Percentiles rank a stretch among this genome's conserved stretches.
These are phyloP conservation scores for Geoglossum cookeanum DNA, from an alignment of 2,329 filamentous ascomycete genomes.

Conservation along the genomic window DNA sequence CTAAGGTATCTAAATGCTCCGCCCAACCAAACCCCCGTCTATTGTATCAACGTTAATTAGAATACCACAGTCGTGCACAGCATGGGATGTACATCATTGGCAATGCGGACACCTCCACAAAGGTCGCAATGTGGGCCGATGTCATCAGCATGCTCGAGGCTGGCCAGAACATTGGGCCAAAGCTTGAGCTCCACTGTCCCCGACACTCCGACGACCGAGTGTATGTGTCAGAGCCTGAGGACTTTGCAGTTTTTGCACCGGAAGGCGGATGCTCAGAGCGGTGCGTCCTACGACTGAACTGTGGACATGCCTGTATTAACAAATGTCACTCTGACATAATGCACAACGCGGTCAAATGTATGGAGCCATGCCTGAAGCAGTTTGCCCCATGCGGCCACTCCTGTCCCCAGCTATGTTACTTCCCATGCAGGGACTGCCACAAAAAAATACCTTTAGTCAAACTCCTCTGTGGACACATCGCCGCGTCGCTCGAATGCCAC, in stretches of 20 bases:
- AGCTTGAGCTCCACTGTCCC: constrained; percentile 37
- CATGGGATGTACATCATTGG: constrained; percentile 57
- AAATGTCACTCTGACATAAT: constrained; percentile 27
- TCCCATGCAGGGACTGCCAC: constrained; percentile 21
- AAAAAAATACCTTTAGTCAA: constrained; percentile 14
- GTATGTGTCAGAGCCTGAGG: constrained; percentile 30
- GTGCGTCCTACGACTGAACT: constrained; percentile 27
- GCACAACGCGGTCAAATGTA: constrained; percentile 23
- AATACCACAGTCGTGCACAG: constrained; percentile 29
- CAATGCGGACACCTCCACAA: constrained; percentile 36
- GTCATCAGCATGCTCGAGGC: constrained; percentile 34
- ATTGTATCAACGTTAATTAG: neutral
- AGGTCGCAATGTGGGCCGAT: constrained; percentile 43
- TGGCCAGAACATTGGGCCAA: constrained; percentile 28
- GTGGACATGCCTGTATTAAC: constrained; percentile 26
- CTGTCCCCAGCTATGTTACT: constrained; percentile 24
- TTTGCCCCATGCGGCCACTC: constrained; percentile 22
- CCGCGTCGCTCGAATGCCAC: constrained; percentile 15
- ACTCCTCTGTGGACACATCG: constrained; percentile 14
- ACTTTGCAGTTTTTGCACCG: constrained; percentile 36
- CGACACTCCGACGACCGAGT: constrained; percentile 37
- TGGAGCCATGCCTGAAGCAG: constrained; percentile 21
- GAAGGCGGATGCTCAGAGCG: constrained; percentile 40
- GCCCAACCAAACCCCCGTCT: neutral
- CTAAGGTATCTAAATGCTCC: constrained; percentile 23